Percentiles rank a stretch among this genome's conserved stretches.
Conservation (phyloP, 306 rosid species). For the Quercus robur region DNA sequence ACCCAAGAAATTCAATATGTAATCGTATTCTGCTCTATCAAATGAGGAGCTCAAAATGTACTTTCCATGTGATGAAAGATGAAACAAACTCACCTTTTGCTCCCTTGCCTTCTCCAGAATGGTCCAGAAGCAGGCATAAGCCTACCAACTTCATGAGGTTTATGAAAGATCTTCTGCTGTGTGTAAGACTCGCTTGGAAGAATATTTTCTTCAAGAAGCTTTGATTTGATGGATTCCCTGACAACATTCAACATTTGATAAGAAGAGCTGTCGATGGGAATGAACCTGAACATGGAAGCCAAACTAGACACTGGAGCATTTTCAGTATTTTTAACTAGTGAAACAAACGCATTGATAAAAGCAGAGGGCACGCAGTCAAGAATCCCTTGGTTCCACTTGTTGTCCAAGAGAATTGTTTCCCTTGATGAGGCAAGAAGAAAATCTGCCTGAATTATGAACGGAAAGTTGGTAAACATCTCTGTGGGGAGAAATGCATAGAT, state of each 20-base stretch:
- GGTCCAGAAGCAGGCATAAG: constrained; percentile 57
- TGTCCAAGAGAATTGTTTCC: constrained; percentile 60
- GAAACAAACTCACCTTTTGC: constrained; percentile 36
- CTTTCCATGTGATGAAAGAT: constrained; percentile 52
- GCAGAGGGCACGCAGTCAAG: constrained; percentile 25
- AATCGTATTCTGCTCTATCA: constrained; percentile 36
- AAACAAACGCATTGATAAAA: constrained; percentile 56
- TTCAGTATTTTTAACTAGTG: constrained; percentile 33
- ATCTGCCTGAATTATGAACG: constrained; percentile 77
- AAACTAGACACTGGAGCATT: constrained; percentile 48
- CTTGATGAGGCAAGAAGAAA: constrained; percentile 74
- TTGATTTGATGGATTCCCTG: constrained; percentile 46
- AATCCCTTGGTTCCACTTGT: constrained; percentile 68
- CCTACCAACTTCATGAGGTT: constrained; percentile 59
- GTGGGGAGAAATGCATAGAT: constrained; percentile 76
- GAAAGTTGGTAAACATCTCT: constrained; percentile 69
- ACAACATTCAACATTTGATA: constrained; percentile 41
- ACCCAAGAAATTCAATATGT: constrained; percentile 42
- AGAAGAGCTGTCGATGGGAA: constrained; percentile 43
- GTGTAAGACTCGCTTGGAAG: constrained; percentile 55
- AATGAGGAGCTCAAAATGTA: constrained; percentile 46
- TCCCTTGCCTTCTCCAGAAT: constrained; percentile 39
- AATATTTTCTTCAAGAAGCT: constrained; percentile 37
- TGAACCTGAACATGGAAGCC: constrained; percentile 41
- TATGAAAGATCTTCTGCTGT: constrained; percentile 53